Percentiles rank a stretch among this genome's conserved stretches.
phyloP scores from a whole-genome alignment of 1,139 yeast species.

The Lizanozyma gosingica region DNA sequence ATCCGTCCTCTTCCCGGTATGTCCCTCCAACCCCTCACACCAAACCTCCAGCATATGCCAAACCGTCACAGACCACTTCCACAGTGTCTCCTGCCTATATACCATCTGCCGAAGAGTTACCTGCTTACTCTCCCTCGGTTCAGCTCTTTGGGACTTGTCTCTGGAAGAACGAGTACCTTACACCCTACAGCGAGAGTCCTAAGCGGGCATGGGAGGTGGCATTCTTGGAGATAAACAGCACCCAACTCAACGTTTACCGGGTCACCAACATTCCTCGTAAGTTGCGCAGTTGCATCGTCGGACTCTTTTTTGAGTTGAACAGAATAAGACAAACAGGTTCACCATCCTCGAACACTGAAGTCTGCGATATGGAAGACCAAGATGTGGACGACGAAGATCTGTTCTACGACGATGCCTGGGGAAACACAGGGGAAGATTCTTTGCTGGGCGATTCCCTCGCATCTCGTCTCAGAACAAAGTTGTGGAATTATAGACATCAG shows the following conservation, averaged over 20 bases:
- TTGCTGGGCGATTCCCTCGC: not conserved
- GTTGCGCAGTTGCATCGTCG: not conserved
- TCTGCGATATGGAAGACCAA: not conserved
- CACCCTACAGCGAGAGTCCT: not conserved
- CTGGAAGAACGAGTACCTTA: not conserved
- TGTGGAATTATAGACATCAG: not conserved
- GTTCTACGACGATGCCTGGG: not conserved
- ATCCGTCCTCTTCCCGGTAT: not conserved
- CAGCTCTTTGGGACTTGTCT: not conserved
- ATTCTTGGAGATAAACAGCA: not conserved
- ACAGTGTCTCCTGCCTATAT: not conserved
- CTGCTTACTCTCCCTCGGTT: not conserved
- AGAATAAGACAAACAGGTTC: not conserved
- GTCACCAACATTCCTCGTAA: conserved; percentile 1
- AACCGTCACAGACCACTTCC: not conserved
- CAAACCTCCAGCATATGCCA: not conserved
- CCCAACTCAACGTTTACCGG: conserved; percentile 3
- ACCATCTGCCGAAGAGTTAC: not conserved
- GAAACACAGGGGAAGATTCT: not conserved
- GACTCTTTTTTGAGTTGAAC: not conserved
- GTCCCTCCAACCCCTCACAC: not conserved
- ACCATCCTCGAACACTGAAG: no score
- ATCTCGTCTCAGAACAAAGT: not conserved
- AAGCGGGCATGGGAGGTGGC: not conserved
- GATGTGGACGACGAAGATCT: not conserved